Evolutionary conservation across 2,329 filamentous ascomycete species (phyloP), one percentile per base, ranked within the genome.

Genomic region (Fusarium sp.): DNA sequence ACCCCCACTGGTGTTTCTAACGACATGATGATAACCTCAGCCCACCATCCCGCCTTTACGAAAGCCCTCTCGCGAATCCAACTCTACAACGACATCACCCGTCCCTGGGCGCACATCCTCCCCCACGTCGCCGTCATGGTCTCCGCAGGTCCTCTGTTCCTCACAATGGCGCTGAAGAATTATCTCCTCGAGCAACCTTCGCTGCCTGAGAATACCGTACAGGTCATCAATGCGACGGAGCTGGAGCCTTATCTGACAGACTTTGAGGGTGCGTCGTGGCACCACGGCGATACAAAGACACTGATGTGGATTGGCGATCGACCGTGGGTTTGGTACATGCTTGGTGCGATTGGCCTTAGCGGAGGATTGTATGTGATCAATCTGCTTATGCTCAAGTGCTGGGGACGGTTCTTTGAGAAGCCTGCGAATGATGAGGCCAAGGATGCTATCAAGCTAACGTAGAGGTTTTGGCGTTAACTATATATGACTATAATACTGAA

Each of bases 41-140:
- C 90, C 1, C 85, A 89, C 63, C 92, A 94, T 73, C 91, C 91
- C 0, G 93, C 93, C 82, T 93, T 93, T 83, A 82, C 89, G 50
- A 84, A 85, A 48, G 89, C 91, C 38, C 91, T 93, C 72, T 85
- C 91, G 66, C 84, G 86, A 15, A 82, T 94, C n/a, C 85, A 88
- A 59, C 47, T 63, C 41, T 83, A 84, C 56, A 93, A 92, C 78
- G 86, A 92, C 75, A 66, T 76, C 29, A 78, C 76, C 21, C 85
- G 88, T 62, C 87, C 87, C 68, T 94, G 92, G 91, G 71, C 75
- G 75, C 89, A 38, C 77, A 90, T 65, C 86, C 89, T 18, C 49
- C 82, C 82, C 1, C 93, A 94, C 78, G 91, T 92, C 74, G 93
- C 91, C 24, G 91, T 94, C 73, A 94, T 94, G 92, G 90, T 91